Evolutionary conservation across 106 monocot genomes (phyloP).

Genomic region (Amphibolis antarctica): DNA sequence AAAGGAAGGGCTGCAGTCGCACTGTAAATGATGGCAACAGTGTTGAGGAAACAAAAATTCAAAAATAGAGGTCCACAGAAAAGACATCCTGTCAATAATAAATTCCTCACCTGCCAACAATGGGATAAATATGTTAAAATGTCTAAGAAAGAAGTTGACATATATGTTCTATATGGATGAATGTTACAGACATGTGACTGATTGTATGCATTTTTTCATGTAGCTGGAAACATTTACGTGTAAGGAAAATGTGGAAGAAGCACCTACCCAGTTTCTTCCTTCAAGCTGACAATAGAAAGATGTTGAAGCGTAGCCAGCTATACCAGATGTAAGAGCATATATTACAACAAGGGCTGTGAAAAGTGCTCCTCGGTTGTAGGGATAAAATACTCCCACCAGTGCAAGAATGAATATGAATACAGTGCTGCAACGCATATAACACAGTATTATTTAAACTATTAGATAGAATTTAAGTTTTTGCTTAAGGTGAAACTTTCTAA

Average conservation of each 20-base stretch:
- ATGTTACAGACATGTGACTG: not conserved
- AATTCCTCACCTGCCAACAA: conserved; percentile 42
- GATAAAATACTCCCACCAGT: conserved; percentile 53
- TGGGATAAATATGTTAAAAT: not conserved
- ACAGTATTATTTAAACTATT: not conserved
- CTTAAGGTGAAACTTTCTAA: too few relatives aligned
- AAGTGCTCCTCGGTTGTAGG: conserved; percentile 56
- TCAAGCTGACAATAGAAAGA: conserved; percentile 65
- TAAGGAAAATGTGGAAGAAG: not conserved
- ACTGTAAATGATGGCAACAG: conserved; percentile 45
- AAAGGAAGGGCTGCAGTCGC: conserved; percentile 62
- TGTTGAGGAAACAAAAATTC: conserved; percentile 59
- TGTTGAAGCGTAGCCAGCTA: conserved; percentile 52
- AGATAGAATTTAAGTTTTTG: not conserved
- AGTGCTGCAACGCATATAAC: conserved; percentile 23
- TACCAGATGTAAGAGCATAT: conserved; percentile 56
- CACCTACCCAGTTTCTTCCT: conserved; percentile 55
- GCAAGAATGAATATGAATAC: conserved; percentile 44
- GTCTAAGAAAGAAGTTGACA: not conserved
- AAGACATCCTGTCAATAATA: conserved; percentile 50
- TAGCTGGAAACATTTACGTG: not conserved
- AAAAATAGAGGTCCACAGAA: conserved; percentile 58
- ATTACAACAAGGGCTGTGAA: conserved; percentile 55
- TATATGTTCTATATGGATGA: not conserved
- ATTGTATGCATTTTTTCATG: too few relatives aligned